Conservation (phyloP, 148 eudicot species). For the Chenopodium formosanum region DNA sequence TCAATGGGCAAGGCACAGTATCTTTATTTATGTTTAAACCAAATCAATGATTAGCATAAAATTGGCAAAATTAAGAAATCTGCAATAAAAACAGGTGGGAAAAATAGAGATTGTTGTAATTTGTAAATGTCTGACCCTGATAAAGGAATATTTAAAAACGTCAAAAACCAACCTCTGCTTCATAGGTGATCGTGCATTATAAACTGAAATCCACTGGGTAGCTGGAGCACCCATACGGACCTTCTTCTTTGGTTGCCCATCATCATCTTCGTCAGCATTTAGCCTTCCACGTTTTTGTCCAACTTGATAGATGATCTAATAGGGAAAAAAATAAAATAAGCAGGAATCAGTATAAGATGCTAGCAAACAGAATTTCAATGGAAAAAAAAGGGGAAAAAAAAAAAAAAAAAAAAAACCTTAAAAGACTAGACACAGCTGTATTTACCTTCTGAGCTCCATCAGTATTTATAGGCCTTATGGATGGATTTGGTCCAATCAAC, state of each 20-base stretch:
- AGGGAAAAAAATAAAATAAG: background rate
- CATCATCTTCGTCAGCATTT: constrained; percentile 66
- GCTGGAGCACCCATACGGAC: constrained; percentile 83
- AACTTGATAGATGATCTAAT: constrained; percentile 62
- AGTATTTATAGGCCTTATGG: constrained; percentile 75
- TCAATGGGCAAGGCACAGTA: background rate
- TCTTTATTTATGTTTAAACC: background rate
- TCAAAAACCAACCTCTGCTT: constrained; percentile 63
- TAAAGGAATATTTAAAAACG: background rate
- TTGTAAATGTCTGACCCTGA: background rate
- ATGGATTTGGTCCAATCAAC: constrained; percentile 72
- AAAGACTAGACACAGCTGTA: constrained; percentile 3
- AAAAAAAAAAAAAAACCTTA: background rate
- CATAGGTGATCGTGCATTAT: constrained; percentile 86
- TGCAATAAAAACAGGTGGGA: background rate
- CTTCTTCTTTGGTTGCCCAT: constrained; percentile 75
- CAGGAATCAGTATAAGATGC: background rate
- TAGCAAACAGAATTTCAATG: background rate
- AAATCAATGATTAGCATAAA: background rate
- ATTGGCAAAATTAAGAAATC: background rate
- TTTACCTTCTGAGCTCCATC: constrained; percentile 92
- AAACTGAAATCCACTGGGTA: constrained; percentile 81
- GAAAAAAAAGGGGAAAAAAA: too few species aligned
- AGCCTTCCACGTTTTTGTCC: constrained; percentile 84
- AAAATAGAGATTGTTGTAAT: background rate